Evolutionary conservation across 257 asterid genomes (phyloP).

Genomic region (Anisodus acutangulus): DNA sequence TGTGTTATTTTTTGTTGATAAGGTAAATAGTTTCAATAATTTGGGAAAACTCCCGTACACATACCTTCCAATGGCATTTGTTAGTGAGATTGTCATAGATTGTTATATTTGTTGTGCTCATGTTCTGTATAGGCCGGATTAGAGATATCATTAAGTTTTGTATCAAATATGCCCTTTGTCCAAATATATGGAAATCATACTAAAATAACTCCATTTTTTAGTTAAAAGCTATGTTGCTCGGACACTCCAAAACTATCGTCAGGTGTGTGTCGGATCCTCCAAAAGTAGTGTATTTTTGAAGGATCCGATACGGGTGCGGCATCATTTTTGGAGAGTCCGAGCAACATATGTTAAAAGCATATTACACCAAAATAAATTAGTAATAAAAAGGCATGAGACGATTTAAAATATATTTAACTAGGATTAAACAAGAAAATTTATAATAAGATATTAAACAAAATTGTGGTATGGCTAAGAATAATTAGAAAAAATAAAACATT

Average conservation of each 20-base stretch:
- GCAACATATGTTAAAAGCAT: neutral
- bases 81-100: constrained; percentile 7
- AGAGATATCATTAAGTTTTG: constrained; percentile 12
- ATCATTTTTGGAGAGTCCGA: too few relatives aligned
- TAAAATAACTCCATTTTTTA: neutral
- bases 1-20: neutral
- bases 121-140: constrained; percentile 15
- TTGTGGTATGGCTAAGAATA: neutral
- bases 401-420: neutral
- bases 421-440: neutral
- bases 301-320: too few relatives aligned
- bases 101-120: neutral
- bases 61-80: neutral
- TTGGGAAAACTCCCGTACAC: neutral
- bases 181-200: neutral
- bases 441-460: constrained; percentile 20
- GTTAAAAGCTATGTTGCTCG: too few relatives aligned
- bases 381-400: neutral
- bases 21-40: neutral
- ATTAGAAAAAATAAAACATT: neutral
- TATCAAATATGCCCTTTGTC: neutral
- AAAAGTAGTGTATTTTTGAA: too few relatives aligned
- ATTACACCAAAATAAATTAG: neutral
- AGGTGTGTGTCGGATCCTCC: too few relatives aligned
- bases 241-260: too few relatives aligned